Evolutionary conservation across 1,284 basidiomycete species (phyloP), one percentile per base, ranked within the genome.

Genomic region (Ustilago cynodontis): DNA sequence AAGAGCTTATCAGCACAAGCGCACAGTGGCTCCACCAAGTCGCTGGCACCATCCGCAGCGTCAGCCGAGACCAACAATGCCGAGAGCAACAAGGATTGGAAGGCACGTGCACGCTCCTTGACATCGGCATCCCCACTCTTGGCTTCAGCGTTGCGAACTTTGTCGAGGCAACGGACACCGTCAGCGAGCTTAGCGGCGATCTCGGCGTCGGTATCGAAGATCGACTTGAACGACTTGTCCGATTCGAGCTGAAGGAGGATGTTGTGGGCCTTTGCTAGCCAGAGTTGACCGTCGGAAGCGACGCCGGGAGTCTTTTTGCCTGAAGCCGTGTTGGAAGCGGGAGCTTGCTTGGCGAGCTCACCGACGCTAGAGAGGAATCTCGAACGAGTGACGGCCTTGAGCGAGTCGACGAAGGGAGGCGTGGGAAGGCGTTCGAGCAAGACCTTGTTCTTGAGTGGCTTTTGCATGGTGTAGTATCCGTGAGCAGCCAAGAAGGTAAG

Each of bases 401-500:
- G 87, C 22, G 90, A 88, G 58, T 94, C 93, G 1, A 93, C 91
- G 77, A 95, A 90, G 3, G 90, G 87, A 0, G 93, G 93, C 26
- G 88, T 90, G 18, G 92, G 92, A 56, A 66, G 58, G 41, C 73
- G 67, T 39, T 65, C 57, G n/a, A 47, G 59, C 54, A 60, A n/a
- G 45, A 89, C 91, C 79, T 89, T 89, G 84, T 92, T 93, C 80
- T 91, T 90, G 61, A 91, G 90, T 81, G 90, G 91, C 87, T 93
- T 94, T 78, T 90, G 87, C 50, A 91, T 87, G 31, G 86, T 82
- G 85, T 95, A 97, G 69, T 95, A 90, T 0, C 94, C 95, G 80
- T 96, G 90, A 5, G 94, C 90, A 54, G 90, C 87, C 41, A 98
- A 88, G 90, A 94, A 96, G 74, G 94, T 91, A 43, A 98, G 88